A percentile compares a stretch with the other conserved stretches of the same genome.
These are phyloP conservation scores for Chalaropsis thielavioides DNA, from an alignment of 2,329 filamentous ascomycete genomes.

Conservation along the genomic window DNA sequence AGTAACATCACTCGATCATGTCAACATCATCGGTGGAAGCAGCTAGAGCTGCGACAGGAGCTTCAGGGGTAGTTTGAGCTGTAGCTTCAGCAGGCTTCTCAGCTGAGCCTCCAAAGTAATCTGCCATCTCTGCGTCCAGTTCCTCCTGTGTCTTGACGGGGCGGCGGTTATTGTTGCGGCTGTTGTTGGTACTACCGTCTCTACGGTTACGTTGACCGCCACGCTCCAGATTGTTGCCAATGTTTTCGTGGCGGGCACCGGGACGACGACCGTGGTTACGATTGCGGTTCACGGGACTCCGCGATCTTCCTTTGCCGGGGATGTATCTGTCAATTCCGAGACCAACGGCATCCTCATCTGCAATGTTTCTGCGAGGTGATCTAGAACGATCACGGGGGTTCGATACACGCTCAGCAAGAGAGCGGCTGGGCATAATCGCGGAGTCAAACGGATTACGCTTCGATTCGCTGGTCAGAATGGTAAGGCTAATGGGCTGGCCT, in stretches of 20 bases:
- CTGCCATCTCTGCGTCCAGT: conserved; percentile 90
- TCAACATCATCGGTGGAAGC: conserved; percentile 45
- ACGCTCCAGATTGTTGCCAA: conserved; percentile 22
- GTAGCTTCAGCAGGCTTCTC: conserved; percentile 18
- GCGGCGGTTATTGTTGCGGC: conserved; percentile 36
- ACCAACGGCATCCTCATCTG: conserved; percentile 44
- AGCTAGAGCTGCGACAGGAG: background rate
- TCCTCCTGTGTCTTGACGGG: conserved; percentile 81
- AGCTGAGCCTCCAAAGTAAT: conserved; percentile 55
- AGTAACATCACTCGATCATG: no score
- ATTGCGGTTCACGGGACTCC: conserved; percentile 35
- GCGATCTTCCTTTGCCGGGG: conserved; percentile 44
- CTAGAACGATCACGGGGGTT: conserved; percentile 48
- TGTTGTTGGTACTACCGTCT: conserved; percentile 23
- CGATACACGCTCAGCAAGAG: conserved; percentile 48
- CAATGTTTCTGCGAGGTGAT: conserved; percentile 34
- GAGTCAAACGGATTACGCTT: conserved; percentile 43
- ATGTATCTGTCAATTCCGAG: conserved; percentile 68
- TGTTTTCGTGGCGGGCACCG: conserved; percentile 32
- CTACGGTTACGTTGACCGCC: conserved; percentile 25
- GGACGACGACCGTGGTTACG: conserved; percentile 35
- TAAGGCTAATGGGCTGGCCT: conserved; percentile 69
- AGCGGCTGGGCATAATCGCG: conserved; percentile 39
- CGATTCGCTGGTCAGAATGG: conserved; percentile 42
- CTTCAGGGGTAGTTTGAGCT: conserved; percentile 9